Evolutionary conservation across 805 yeast genomes (phyloP).

Genomic region (Sugiyamaella qingdaonensis): DNA sequence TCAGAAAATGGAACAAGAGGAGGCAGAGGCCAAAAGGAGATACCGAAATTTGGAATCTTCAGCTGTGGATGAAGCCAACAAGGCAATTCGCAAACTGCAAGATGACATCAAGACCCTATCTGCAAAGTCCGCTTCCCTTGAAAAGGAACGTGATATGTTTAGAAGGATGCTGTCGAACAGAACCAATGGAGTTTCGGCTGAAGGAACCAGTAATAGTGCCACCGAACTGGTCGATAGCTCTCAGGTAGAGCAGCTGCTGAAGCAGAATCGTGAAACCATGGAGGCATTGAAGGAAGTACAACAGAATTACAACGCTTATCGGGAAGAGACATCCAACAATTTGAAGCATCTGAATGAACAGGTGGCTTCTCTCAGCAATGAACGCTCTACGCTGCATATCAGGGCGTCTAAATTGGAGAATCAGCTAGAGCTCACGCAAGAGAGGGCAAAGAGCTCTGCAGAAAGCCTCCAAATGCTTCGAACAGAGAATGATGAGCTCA

Average conservation of each 20-base stretch:
- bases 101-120: conserved; percentile 43
- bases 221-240: conserved; percentile 48
- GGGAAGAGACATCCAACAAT: conserved; percentile 41
- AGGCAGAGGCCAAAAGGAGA: conserved; percentile 30
- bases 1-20: conserved; percentile 62
- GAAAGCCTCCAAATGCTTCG: conserved; percentile 40
- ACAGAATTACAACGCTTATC: conserved; percentile 35
- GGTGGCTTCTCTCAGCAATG: conserved; percentile 37
- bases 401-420: conserved; percentile 53
- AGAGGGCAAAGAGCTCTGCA: conserved; percentile 43
- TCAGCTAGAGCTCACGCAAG: conserved; percentile 48
- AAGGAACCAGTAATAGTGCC: conserved; percentile 48
- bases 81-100: conserved; percentile 30
- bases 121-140: conserved; percentile 48
- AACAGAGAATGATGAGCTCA: conserved; percentile 45
- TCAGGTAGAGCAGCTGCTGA: conserved; percentile 15
- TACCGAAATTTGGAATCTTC: conserved; percentile 29
- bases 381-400: conserved; percentile 46
- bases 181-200: not conserved
- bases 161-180: conserved; percentile 32
- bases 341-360: conserved; percentile 48
- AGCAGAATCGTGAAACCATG: conserved; percentile 22
- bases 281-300: conserved; percentile 32
- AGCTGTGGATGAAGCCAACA: conserved; percentile 34
- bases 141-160: conserved; percentile 68